These are phyloP conservation scores for Aureobasidium sp. DNA, from an alignment of 2,329 filamentous ascomycete genomes.

Conservation along the genomic window DNA sequence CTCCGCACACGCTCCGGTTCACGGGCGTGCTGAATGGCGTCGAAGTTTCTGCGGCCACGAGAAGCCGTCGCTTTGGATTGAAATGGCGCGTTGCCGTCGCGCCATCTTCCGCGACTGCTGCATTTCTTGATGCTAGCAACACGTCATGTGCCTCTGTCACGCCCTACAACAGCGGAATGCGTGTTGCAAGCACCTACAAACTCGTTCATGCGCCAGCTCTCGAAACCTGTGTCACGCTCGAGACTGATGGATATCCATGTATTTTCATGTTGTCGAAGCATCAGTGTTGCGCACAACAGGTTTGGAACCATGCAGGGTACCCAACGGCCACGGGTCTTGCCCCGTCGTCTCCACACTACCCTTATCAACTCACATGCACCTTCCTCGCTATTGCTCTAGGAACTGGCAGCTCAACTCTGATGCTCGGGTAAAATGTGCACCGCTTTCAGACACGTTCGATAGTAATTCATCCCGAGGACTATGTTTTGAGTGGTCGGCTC, in stretches of 20 bases:
- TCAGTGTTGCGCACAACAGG: not conserved
- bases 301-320: slow-evolving; percentile 1
- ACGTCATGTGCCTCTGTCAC: slow-evolving; percentile 8
- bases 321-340: not conserved
- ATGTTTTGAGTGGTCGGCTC: not conserved
- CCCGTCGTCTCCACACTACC: not conserved
- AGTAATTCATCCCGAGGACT: not conserved
- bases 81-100: slow-evolving; percentile 5
- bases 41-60: not conserved
- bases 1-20: not conserved
- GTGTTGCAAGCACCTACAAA: not conserved
- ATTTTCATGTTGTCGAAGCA: not conserved
- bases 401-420: slow-evolving; percentile 1
- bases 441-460: not conserved
- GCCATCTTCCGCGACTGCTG: slow-evolving; percentile 1
- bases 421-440: slow-evolving; percentile 4
- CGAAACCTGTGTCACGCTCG: not conserved
- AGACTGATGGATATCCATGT: not conserved
- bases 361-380: not conserved
- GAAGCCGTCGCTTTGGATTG: slow-evolving; percentile 6
- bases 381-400: not conserved
- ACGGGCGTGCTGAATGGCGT: slow-evolving; percentile 1
- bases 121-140: not conserved
- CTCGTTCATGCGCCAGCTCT: not conserved
- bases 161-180: not conserved